Conservation (phyloP, 768 basidiomycete genomes). For the Lactarius pseudohatsudake region DNA sequence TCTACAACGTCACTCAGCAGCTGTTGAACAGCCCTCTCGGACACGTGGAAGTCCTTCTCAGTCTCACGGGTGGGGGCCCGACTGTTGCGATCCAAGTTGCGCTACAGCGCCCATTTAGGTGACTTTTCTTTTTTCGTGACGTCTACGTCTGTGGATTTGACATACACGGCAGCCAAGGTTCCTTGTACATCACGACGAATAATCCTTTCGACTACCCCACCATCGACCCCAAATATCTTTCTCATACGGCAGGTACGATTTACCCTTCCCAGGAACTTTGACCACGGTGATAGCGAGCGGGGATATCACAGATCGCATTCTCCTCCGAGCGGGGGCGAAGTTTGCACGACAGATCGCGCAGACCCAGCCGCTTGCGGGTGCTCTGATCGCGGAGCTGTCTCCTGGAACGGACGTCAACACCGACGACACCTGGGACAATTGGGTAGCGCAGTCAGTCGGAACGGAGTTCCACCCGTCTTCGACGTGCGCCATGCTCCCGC, state of each 20-base stretch:
- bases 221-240: conserved; percentile 68
- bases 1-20: conserved; percentile 47
- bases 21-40: conserved; percentile 45
- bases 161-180: conserved; percentile 47
- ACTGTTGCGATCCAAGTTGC: conserved; percentile 61
- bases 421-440: conserved; percentile 58
- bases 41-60: conserved; percentile 56
- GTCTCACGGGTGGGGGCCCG: conserved; percentile 43
- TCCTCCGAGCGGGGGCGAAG: conserved; percentile 60
- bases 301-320: conserved; percentile 38
- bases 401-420: conserved; percentile 52
- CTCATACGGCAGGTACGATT: conserved; percentile 49
- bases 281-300: background rate
- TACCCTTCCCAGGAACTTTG: background rate
- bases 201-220: conserved; percentile 58
- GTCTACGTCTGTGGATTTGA: background rate
- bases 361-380: conserved; percentile 49
- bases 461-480: conserved; percentile 64
- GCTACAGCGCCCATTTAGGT: conserved; percentile 63
- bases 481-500: conserved; percentile 59
- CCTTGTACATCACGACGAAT: conserved; percentile 57
- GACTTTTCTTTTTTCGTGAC: conserved; percentile 2
- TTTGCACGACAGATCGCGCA: conserved; percentile 56
- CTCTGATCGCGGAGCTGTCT: conserved; percentile 46
- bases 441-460: conserved; percentile 43